phyloP scores from a whole-genome alignment of 139 green algal genomes.

The Nannochloris sp. region DNA sequence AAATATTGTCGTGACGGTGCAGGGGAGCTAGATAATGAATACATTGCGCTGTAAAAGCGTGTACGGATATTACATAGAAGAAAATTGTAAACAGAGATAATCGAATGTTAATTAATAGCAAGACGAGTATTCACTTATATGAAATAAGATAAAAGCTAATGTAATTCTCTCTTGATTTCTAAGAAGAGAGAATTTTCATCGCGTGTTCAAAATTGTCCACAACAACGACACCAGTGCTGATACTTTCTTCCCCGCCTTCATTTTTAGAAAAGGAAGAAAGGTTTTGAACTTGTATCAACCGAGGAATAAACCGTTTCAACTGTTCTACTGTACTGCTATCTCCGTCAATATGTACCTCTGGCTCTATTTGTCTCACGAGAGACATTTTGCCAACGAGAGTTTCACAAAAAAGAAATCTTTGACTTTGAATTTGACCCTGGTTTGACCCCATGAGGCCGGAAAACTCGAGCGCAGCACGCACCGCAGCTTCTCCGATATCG shows the following conservation, averaged over 20 bases:
- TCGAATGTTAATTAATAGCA: neutral
- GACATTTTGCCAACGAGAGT: slow-evolving; percentile 69
- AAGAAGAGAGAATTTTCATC: too few relatives aligned
- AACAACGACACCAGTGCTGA: neutral
- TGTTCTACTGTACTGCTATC: slow-evolving; percentile 34
- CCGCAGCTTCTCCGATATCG: slow-evolving; percentile 43
- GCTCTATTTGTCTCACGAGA: slow-evolving; percentile 74
- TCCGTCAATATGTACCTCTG: slow-evolving; percentile 71
- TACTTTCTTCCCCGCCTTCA: neutral
- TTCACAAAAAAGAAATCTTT: slow-evolving; percentile 64
- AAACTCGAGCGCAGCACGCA: slow-evolving; percentile 29
- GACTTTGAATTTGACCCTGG: slow-evolving; percentile 6
- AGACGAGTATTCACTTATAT: neutral
- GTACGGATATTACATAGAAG: neutral
- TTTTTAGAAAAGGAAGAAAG: too few relatives aligned
- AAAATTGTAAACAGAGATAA: too few relatives aligned
- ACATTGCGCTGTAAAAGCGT: neutral
- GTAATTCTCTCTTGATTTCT: neutral
- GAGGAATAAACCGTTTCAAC: neutral
- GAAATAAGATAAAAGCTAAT: neutral
- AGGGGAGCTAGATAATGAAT: neutral
- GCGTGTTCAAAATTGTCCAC: neutral
- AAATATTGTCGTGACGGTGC: neutral
- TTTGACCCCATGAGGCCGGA: slow-evolving; percentile 5
- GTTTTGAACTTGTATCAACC: neutral